Evolutionary conservation across 257 asterid genomes (phyloP).

Genomic region (Capsicum pubescens): DNA sequence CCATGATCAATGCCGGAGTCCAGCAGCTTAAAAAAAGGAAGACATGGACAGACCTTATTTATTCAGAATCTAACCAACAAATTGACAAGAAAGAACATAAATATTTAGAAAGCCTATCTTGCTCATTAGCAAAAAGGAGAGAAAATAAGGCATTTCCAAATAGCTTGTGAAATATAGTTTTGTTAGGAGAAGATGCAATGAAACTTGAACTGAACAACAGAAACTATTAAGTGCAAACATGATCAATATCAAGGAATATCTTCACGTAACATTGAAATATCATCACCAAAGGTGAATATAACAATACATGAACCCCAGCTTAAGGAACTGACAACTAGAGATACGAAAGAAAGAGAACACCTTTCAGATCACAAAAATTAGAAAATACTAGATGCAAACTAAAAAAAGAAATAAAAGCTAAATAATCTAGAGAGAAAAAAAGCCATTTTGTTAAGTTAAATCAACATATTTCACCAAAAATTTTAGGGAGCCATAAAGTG

Average conservation of each 20-base stretch:
- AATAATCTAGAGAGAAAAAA: conserved; percentile 6
- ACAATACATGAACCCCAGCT: background rate
- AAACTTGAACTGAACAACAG: background rate
- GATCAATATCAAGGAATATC: background rate
- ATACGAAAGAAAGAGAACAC: background rate
- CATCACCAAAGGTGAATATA: conserved; percentile 2
- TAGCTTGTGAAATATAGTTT: background rate
- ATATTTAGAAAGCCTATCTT: background rate
- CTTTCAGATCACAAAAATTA: background rate
- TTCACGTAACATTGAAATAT: background rate
- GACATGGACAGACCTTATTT: background rate
- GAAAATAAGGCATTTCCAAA: background rate
- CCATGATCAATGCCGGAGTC: background rate
- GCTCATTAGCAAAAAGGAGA: background rate
- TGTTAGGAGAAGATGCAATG: background rate
- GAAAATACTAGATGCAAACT: background rate
- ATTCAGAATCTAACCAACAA: background rate
- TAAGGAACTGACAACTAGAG: background rate
- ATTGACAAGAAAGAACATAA: background rate
- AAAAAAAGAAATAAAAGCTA: background rate
- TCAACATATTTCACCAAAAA: background rate
- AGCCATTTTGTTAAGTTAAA: background rate
- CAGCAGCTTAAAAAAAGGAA: background rate
- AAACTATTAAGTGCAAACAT: background rate
- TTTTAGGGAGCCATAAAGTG: background rate